Conservation (phyloP, 306 rosid species). For the Rosa rugosa region DNA sequence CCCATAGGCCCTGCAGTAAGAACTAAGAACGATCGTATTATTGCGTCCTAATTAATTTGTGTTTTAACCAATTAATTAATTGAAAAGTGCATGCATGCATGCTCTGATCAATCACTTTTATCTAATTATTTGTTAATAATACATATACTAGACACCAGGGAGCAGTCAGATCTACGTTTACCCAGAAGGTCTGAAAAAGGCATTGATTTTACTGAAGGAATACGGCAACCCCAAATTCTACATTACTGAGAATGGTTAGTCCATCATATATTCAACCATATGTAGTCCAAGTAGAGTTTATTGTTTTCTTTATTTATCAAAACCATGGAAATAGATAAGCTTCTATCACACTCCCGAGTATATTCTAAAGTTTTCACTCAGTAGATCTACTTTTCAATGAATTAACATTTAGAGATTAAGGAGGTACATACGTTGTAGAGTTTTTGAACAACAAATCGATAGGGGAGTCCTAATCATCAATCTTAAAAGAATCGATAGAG, state of each 20-base stretch:
- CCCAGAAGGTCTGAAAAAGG: background rate
- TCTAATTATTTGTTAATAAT: background rate
- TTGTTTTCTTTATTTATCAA: background rate
- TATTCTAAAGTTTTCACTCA: too few species aligned
- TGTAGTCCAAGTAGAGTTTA: too few species aligned
- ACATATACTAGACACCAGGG: background rate
- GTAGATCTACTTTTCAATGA: too few species aligned
- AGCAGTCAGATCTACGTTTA: background rate
- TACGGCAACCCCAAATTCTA: background rate
- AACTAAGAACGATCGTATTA: background rate
- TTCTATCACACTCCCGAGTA: background rate
- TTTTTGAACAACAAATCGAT: too few species aligned
- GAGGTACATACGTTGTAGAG: background rate
- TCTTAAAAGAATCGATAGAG: too few species aligned
- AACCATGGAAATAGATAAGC: background rate
- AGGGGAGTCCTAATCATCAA: too few species aligned
- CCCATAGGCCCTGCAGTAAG: background rate
- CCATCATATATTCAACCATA: background rate
- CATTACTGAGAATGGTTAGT: slow-evolving; percentile 2
- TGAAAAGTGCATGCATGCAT: too few species aligned
- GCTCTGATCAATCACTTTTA: background rate
- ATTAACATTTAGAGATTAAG: background rate
- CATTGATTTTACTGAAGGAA: background rate
- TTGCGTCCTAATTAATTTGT: background rate
- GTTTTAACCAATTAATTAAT: background rate